A percentile compares a stretch with the other conserved stretches of the same genome.
Evolutionary conservation across 2,329 filamentous ascomycete species (phyloP).

Genomic region (Aureobasidium musti): DNA sequence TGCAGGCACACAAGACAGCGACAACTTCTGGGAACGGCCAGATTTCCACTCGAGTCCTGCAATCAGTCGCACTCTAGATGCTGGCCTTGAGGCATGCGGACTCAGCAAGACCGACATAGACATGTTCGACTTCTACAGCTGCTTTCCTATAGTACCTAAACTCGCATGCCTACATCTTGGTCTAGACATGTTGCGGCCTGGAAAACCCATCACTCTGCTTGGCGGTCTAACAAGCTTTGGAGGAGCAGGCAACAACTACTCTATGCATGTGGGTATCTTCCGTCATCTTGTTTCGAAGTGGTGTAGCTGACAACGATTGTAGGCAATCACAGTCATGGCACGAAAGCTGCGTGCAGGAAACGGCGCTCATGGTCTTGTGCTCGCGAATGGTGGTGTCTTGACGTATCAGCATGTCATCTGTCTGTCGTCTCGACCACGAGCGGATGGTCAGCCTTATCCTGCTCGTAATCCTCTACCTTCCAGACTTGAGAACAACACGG

Average conservation of each 20-base stretch:
- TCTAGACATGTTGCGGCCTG: conserved; percentile 49
- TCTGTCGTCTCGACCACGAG: conserved; percentile 53
- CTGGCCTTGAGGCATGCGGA: conserved; percentile 53
- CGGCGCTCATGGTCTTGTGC: conserved; percentile 56
- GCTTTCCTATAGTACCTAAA: conserved; percentile 70
- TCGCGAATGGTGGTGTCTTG: conserved; percentile 67
- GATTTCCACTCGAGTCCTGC: conserved; percentile 61
- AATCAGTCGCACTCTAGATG: conserved; percentile 60
- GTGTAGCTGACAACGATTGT: neutral
- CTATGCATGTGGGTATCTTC: conserved; percentile 59
- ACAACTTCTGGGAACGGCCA: conserved; percentile 64
- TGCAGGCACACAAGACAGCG: conserved; percentile 61
- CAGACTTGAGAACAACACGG: conserved; percentile 46
- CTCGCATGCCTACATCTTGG: conserved; percentile 63
- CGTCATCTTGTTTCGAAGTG: conserved; percentile 33
- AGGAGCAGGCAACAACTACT: conserved; percentile 71
- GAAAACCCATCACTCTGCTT: conserved; percentile 61
- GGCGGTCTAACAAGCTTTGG: conserved; percentile 69
- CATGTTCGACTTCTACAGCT: conserved; percentile 66
- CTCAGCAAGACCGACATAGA: conserved; percentile 58
- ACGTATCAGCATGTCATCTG: conserved; percentile 66
- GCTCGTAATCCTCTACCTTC: conserved; percentile 49
- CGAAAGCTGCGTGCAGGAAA: conserved; percentile 54
- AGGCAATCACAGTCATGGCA: conserved; percentile 58
- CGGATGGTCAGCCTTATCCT: conserved; percentile 50